Evolutionary conservation across 768 basidiomycete species (phyloP).

Genomic region (Panaeolus cyanescens): DNA sequence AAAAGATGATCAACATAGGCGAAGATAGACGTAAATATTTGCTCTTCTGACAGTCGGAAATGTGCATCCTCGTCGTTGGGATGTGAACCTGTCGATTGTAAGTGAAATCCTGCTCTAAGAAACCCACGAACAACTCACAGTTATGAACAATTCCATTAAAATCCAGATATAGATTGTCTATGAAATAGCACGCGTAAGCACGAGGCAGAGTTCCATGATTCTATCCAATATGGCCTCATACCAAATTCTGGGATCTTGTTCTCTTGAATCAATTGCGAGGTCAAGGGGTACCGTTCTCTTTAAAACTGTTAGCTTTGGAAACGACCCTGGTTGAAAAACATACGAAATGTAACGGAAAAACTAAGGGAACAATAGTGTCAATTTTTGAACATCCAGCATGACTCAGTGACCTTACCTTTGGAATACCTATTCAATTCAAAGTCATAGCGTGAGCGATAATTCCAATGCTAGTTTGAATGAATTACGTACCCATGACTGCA

Average conservation of each 20-base stretch:
- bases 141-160: constrained; percentile 94
- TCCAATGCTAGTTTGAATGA: neutral
- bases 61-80: constrained; percentile 96
- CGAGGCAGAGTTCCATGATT: neutral
- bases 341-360: constrained; percentile 97
- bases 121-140: constrained; percentile 41
- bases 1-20: constrained; percentile 97
- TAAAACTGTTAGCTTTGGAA: neutral
- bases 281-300: constrained; percentile 97
- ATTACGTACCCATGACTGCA: constrained; percentile 24
- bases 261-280: constrained; percentile 96
- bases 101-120: neutral
- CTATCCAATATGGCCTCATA: constrained; percentile 33
- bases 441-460: neutral
- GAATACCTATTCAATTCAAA: constrained; percentile 40
- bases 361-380: constrained; percentile 39
- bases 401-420: constrained; percentile 49
- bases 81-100: constrained; percentile 67
- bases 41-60: constrained; percentile 93
- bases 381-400: neutral
- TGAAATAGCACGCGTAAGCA: constrained; percentile 10
- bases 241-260: constrained; percentile 99
- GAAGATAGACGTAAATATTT: constrained; percentile 97
- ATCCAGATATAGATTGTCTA: constrained; percentile 91
- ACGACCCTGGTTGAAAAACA: constrained; percentile 27